Base-by-base conservation (phyloP, 192 early-diverging fungal species). In the Gigaspora rosea region DNA sequence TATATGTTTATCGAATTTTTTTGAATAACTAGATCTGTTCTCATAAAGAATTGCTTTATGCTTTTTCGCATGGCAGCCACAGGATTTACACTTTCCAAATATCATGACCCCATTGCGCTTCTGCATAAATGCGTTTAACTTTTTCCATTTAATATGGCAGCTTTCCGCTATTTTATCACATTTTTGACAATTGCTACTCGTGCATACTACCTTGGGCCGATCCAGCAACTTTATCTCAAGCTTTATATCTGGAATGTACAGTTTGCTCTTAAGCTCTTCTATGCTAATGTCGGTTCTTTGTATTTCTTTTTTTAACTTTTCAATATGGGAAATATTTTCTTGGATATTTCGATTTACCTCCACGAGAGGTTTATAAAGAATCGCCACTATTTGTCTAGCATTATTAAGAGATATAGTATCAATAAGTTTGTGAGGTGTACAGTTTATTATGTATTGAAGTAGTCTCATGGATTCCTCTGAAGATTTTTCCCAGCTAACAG, bases 371-470 rank as follows among this genome's bases (percentile, higher is more conserved):
- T 72, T 72, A 0, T 72, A 35, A 56, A 82, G 70, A 3, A 50
- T 33, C 11, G 72, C 20, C 15, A 82, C 74, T 33, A 70, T 75
- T 3, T 68, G 35, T 20, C 80, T 71, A 16, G 69, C 78, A 62
- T 63, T 71, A n/a, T 82, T 74, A 27, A 82, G 56, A 48, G 78
- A 71, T 78, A 82, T 48, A 49, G 80, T 81, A 61, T 82, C 80
- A 15, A 54, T 35, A 49, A 78, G 51, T 41, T 62, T 71, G 67
- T 81, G 80, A 69, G 77, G 80, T 57, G 22, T 48, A 11, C 77
- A 51, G 0, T 62, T 56, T 16, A 48, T 61, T 52, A 81, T 20
- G 20, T 68, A 74, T 32, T 70, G 54, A 36, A 81, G 57, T 32
- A 81, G 68, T 62, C 73, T 65, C 48, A 27, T 47, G 2, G 77